Conservation (phyloP, 179 eudicot genomes). For the Amaranthus tricolor region DNA sequence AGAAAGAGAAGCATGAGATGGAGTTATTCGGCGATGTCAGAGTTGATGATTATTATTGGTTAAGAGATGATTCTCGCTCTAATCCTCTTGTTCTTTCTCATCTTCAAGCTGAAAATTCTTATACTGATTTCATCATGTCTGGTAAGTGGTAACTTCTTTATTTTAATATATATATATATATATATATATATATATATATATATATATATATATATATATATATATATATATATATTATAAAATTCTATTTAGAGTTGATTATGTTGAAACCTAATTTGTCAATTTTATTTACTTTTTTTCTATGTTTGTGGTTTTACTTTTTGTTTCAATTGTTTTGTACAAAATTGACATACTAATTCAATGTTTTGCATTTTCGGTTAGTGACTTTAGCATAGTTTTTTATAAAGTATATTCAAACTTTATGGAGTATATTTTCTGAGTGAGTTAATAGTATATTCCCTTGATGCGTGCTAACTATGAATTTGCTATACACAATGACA, state of each 20-base stretch:
- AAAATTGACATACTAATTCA: no score
- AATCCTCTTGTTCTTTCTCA: constrained; percentile 58
- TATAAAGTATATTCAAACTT: no score
- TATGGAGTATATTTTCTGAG: no score
- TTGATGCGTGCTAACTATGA: no score
- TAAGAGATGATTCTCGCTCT: constrained; percentile 79
- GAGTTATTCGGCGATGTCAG: constrained; percentile 85
- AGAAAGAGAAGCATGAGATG: constrained; percentile 61
- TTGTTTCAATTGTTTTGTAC: no score
- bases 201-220: not conserved
- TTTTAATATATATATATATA: not conserved
- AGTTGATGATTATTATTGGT: constrained; percentile 82
- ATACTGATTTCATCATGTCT: constrained; percentile 63
- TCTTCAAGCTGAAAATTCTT: constrained; percentile 60
- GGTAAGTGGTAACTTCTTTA: constrained; percentile 33
- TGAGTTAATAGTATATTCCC: no score
- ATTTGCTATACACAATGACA: no score
- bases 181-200: not conserved
- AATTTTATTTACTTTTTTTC: not conserved
- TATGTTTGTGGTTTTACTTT: not conserved
- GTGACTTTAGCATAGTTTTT: no score
- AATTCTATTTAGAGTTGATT: not conserved
- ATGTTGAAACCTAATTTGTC: not conserved
- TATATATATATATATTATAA: not conserved
- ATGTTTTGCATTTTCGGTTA: no score